phyloP scores from a whole-genome alignment of 2,329 filamentous ascomycete species.

The Nemania serpens region DNA sequence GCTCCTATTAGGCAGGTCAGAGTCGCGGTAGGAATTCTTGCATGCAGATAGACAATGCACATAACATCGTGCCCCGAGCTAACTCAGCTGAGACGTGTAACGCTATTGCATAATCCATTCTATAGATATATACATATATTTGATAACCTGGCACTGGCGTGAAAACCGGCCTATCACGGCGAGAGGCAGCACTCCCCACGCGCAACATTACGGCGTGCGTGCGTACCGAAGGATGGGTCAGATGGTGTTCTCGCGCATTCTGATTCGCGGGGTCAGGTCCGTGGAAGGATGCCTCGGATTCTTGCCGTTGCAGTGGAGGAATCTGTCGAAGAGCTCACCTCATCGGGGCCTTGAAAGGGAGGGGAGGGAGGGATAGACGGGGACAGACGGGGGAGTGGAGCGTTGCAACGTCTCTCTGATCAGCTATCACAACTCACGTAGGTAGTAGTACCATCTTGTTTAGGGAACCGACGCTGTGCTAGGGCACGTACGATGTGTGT shows the following conservation, averaged over 20 bases:
- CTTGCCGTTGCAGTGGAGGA: constrained; percentile 20
- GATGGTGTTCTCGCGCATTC: constrained; percentile 19
- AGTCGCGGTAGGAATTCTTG: constrained; percentile 27
- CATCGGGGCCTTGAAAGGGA: constrained; percentile 1
- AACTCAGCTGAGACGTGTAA: constrained; percentile 32
- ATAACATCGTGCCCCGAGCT: constrained; percentile 28
- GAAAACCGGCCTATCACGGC: constrained; percentile 25
- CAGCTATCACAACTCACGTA: neutral
- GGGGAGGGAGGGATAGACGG: no score
- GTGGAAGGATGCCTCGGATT: constrained; percentile 21
- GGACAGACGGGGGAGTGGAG: neutral
- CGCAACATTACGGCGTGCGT: constrained; percentile 23
- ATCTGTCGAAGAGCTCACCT: constrained; percentile 23
- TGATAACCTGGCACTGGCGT: constrained; percentile 13
- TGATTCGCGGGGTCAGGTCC: constrained; percentile 14
- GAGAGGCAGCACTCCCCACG: constrained; percentile 21
- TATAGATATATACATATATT: constrained; percentile 26
- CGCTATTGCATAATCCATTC: constrained; percentile 28
- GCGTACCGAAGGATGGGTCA: constrained; percentile 24
- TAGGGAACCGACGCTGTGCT: constrained; percentile 2
- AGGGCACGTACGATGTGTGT: neutral
- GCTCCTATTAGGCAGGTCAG: constrained; percentile 27
- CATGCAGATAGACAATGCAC: constrained; percentile 26
- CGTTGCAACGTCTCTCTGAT: neutral
- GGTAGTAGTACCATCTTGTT: neutral